These are phyloP conservation scores for Cryphonectria japonica DNA, from an alignment of 2,329 filamentous ascomycete genomes.

Conservation along the genomic window DNA sequence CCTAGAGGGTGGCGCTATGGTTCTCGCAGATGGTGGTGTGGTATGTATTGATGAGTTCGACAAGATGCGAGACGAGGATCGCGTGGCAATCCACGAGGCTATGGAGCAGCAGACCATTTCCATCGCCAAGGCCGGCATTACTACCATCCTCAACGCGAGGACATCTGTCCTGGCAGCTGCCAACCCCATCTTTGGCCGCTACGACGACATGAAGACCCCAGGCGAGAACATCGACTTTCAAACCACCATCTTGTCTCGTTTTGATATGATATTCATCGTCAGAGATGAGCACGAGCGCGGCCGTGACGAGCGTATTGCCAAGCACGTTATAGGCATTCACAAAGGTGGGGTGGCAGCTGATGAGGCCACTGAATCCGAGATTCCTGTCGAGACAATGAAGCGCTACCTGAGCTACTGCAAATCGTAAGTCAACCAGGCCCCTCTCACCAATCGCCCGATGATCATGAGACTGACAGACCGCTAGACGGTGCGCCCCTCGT, in stretches of 20 bases:
- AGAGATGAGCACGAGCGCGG: conserved; percentile 89
- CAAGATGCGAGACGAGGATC: conserved; percentile 98
- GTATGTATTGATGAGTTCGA: conserved; percentile 99
- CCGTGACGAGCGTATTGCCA: conserved; percentile 91
- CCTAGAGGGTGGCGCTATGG: conserved; percentile 97
- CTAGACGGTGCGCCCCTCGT: conserved; percentile 85
- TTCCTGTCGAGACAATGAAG: conserved; percentile 95
- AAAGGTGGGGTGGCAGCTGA: conserved; percentile 87
- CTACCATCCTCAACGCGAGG: conserved; percentile 93
- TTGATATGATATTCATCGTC: conserved; percentile 99
- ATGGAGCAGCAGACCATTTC: conserved; percentile 99
- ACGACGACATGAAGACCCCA: conserved; percentile 96
- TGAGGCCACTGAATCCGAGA: conserved; percentile 83
- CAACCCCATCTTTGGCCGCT: conserved; percentile 96
- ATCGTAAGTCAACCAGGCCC: conserved; percentile 62
- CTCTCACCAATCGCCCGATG: neutral
- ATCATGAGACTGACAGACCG: conserved; percentile 37
- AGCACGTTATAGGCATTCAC: conserved; percentile 96
- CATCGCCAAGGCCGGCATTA: conserved; percentile 97
- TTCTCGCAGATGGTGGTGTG: conserved; percentile 92
- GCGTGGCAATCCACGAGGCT: conserved; percentile 97
- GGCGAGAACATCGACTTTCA: conserved; percentile 99
- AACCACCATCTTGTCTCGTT: conserved; percentile 95
- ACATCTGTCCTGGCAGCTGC: conserved; percentile 95
- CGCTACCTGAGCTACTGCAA: conserved; percentile 97